These are phyloP conservation scores for Acanthamoeba sp. DNA, from an alignment of 208 protist species.

Conservation along the genomic window DNA sequence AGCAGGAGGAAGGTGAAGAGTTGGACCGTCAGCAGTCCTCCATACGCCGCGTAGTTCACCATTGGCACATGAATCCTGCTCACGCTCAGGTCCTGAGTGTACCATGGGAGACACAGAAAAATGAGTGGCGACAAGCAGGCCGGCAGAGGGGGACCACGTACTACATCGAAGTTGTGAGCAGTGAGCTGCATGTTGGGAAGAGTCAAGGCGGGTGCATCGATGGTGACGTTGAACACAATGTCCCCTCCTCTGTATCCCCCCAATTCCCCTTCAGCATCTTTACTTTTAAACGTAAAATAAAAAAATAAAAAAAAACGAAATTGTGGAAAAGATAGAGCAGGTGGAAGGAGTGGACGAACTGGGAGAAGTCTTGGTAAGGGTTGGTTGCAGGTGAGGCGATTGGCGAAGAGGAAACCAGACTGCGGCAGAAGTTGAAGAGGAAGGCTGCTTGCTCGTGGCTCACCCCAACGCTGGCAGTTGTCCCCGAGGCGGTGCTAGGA, in stretches of 20 bases:
- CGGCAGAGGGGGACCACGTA: neutral
- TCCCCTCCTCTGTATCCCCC: no score
- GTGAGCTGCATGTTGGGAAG: neutral
- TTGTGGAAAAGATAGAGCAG: no score
- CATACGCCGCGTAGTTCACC: neutral
- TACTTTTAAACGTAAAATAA: no score
- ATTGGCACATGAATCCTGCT: neutral
- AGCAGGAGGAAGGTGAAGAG: neutral
- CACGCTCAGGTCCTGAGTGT: neutral
- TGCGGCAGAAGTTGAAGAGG: neutral
- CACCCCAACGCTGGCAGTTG: neutral
- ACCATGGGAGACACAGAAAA: neutral
- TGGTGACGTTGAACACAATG: neutral
- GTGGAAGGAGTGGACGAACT: neutral
- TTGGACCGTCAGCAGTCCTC: neutral
- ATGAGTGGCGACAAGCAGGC: neutral
- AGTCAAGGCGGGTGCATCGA: neutral
- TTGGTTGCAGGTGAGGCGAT: no score
- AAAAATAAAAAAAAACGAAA: no score
- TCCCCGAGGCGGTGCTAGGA: no score
- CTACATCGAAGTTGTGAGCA: neutral
- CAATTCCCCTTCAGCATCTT: no score
- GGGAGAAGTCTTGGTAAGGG: no score
- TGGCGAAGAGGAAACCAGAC: neutral
- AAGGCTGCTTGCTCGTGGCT: neutral